Evolutionary conservation across 2,329 filamentous ascomycete species (phyloP).

Genomic region (Ceratocystis albifundus): DNA sequence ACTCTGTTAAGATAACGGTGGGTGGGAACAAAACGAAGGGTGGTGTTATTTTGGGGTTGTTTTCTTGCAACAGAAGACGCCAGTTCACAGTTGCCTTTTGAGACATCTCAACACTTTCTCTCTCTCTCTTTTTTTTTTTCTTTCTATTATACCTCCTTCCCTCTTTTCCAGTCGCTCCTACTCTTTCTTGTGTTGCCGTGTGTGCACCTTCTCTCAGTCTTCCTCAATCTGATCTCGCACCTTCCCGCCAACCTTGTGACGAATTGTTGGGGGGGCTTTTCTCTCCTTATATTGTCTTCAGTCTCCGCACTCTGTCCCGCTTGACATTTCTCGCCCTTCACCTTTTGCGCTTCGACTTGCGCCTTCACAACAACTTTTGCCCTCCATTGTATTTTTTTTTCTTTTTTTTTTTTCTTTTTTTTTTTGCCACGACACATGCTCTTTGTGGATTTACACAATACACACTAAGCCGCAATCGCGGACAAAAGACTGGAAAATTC

Average conservation of each 20-base stretch:
- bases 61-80: neutral
- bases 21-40: neutral
- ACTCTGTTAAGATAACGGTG: too few relatives aligned
- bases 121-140: neutral
- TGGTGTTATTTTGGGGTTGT: neutral
- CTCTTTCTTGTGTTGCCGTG: neutral
- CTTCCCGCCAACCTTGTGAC: neutral
- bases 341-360: neutral
- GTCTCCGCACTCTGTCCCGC: neutral
- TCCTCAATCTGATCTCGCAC: neutral
- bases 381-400: neutral
- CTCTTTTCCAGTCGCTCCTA: neutral
- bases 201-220: neutral
- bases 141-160: neutral
- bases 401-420: too few relatives aligned
- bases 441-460: neutral
- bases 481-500: neutral
- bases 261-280: constrained; percentile 5
- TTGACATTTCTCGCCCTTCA: neutral
- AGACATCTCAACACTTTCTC: neutral
- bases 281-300: neutral
- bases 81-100: neutral
- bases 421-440: neutral
- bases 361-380: neutral
- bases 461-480: neutral